Conservation (phyloP, 2,329 filamentous ascomycete genomes). For the Onygena corvina region DNA sequence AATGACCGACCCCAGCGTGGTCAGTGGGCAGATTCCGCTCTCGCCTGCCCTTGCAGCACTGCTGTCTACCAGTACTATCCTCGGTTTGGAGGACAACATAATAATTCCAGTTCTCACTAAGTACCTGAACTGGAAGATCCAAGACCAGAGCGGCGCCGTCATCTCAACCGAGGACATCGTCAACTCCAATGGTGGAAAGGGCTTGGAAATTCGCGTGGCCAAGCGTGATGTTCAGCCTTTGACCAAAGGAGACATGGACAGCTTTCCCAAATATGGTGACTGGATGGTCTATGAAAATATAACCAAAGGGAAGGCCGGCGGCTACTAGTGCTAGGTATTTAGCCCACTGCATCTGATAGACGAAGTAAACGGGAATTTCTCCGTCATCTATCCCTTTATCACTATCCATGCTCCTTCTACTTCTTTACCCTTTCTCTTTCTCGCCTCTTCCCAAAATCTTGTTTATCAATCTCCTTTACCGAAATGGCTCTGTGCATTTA, state of each 20-base stretch:
- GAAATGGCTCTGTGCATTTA: conserved; percentile 1
- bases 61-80: conserved; percentile 11
- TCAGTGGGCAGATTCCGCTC: conserved; percentile 12
- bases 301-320: conserved; percentile 12
- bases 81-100: conserved; percentile 9
- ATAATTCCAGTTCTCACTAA: conserved; percentile 15
- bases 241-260: neutral
- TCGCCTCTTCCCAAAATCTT: neutral
- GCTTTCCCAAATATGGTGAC: conserved; percentile 10
- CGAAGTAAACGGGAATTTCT: no score
- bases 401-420: no score
- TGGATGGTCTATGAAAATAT: conserved; percentile 9
- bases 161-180: conserved; percentile 15
- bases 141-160: conserved; percentile 12
- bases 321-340: neutral
- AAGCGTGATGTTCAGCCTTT: conserved; percentile 17
- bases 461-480: neutral
- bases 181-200: conserved; percentile 11
- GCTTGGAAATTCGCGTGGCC: conserved; percentile 13
- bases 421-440: neutral
- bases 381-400: no score
- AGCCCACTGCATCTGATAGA: neutral
- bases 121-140: conserved; percentile 18
- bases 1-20: neutral
- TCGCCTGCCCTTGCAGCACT: conserved; percentile 16